phyloP scores from a whole-genome alignment of 1,284 basidiomycete species.

The Rugosomyces carneus region DNA sequence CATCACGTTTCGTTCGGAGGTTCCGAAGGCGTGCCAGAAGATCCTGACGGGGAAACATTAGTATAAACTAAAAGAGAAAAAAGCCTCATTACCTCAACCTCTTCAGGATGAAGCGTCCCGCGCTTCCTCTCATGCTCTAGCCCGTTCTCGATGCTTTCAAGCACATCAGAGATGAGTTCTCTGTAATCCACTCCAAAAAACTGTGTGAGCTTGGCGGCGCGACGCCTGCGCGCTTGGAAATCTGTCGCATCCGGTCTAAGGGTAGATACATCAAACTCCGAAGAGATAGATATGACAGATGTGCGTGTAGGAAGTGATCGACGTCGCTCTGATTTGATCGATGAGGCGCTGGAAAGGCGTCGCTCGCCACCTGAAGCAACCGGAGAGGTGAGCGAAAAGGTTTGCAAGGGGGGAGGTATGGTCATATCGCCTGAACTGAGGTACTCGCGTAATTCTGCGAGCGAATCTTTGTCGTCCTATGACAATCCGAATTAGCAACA shows the following conservation, averaged over 20 bases:
- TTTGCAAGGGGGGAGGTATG: constrained; percentile 16
- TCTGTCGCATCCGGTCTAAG: constrained; percentile 41
- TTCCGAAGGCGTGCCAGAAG: constrained; percentile 54
- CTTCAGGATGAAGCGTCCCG: constrained; percentile 58
- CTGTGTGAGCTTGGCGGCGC: constrained; percentile 73
- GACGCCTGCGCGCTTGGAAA: constrained; percentile 64
- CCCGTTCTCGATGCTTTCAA: constrained; percentile 73
- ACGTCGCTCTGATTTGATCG: constrained; percentile 53
- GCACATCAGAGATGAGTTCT: constrained; percentile 64
- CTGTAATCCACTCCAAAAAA: constrained; percentile 82
- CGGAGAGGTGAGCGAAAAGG: constrained; percentile 14
- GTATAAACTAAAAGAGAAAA: constrained; percentile 16
- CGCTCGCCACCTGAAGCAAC: constrained; percentile 19
- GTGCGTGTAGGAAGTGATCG: constrained; percentile 62
- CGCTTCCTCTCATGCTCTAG: constrained; percentile 59
- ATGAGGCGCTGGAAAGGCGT: constrained; percentile 32
- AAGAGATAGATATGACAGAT: constrained; percentile 54
- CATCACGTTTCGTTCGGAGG: constrained; percentile 47
- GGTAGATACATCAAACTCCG: constrained; percentile 35
- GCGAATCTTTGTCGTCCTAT: constrained; percentile 67
- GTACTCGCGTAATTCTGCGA: constrained; percentile 68
- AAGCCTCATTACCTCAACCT: constrained; percentile 52
- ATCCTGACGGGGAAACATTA: constrained; percentile 37
- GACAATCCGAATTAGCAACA: constrained; percentile 10
- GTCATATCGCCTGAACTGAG: constrained; percentile 37